Conservation (phyloP, 345 rosid genomes). For the Ceriops tagal region DNA sequence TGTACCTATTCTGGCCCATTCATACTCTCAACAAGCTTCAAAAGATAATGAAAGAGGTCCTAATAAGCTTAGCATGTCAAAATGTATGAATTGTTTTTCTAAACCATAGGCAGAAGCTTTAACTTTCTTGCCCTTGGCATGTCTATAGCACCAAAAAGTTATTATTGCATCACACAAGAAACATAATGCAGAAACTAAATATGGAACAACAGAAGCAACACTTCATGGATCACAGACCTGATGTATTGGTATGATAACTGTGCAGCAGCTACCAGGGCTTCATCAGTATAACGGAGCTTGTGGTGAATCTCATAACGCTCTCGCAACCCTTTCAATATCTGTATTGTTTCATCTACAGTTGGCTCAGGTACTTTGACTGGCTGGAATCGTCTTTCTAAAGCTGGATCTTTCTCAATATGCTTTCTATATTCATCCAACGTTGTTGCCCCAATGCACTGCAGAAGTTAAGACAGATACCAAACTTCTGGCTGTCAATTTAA, state of each 20-base stretch:
- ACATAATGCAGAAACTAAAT: background rate
- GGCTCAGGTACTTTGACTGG: slow-evolving; percentile 99
- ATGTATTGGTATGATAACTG: slow-evolving; percentile 94
- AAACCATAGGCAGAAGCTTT: no score
- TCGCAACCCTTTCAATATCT: slow-evolving; percentile 88
- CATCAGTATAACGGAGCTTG: slow-evolving; percentile 96
- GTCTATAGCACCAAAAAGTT: background rate
- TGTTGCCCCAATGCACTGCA: slow-evolving; percentile 99
- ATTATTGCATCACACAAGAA: background rate
- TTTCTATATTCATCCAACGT: slow-evolving; percentile 95
- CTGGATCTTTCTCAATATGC: slow-evolving; percentile 99
- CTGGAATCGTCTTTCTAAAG: slow-evolving; percentile 96
- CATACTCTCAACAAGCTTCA: no score
- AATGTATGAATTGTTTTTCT: no score
- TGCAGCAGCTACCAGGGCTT: slow-evolving; percentile 81
- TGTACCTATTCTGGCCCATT: no score
- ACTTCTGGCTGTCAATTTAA: background rate
- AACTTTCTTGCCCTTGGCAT: background rate
- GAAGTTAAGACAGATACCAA: slow-evolving; percentile 7
- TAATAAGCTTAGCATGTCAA: no score
- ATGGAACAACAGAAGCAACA: background rate
- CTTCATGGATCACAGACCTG: slow-evolving; percentile 43
- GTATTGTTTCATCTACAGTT: slow-evolving; percentile 87
- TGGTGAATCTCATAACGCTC: slow-evolving; percentile 99
- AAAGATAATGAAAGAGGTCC: no score